Evolutionary conservation across 2,329 filamentous ascomycete species (phyloP).

Genomic region (Biscogniauxia sp.): DNA sequence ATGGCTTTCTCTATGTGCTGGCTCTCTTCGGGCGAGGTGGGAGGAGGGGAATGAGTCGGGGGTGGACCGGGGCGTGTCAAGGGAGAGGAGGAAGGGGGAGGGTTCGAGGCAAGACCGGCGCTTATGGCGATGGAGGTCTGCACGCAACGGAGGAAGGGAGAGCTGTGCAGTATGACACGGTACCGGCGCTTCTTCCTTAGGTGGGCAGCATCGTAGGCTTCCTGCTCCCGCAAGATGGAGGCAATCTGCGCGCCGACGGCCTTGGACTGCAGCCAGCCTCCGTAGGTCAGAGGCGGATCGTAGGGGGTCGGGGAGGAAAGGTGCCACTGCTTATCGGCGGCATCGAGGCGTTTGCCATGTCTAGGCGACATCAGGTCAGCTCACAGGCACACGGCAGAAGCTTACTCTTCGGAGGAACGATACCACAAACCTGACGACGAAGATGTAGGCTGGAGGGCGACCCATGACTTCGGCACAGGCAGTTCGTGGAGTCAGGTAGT

Average conservation of each 20-base stretch:
- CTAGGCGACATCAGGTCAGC: slow-evolving; percentile 39
- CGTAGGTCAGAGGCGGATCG: slow-evolving; percentile 91
- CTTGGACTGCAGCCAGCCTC: slow-evolving; percentile 85
- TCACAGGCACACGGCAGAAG: background rate
- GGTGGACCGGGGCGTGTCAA: slow-evolving; percentile 17
- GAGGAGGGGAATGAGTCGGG: slow-evolving; percentile 23
- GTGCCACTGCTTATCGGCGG: slow-evolving; percentile 93
- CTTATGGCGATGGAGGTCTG: slow-evolving; percentile 89
- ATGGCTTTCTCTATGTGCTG: slow-evolving; percentile 51
- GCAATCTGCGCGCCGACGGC: slow-evolving; percentile 80
- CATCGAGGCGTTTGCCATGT: slow-evolving; percentile 91
- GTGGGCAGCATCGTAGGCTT: slow-evolving; percentile 37
- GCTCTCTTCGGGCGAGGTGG: slow-evolving; percentile 13
- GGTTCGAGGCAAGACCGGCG: slow-evolving; percentile 73
- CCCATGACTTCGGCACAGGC: slow-evolving; percentile 35
- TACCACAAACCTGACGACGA: slow-evolving; percentile 46
- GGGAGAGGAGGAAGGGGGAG: slow-evolving; percentile 31
- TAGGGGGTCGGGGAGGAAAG: slow-evolving; percentile 90
- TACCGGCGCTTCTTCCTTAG: slow-evolving; percentile 59
- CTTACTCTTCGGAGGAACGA: background rate
- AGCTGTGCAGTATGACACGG: slow-evolving; percentile 83
- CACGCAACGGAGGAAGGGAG: slow-evolving; percentile 89
- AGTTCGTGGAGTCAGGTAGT: background rate
- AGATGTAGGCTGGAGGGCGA: slow-evolving; percentile 48
- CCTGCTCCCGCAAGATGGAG: slow-evolving; percentile 60